Evolutionary conservation across 1,139 yeast genomes (phyloP), one percentile per base, ranked within the genome.

Genomic region (Yamadazyma triangularis): DNA sequence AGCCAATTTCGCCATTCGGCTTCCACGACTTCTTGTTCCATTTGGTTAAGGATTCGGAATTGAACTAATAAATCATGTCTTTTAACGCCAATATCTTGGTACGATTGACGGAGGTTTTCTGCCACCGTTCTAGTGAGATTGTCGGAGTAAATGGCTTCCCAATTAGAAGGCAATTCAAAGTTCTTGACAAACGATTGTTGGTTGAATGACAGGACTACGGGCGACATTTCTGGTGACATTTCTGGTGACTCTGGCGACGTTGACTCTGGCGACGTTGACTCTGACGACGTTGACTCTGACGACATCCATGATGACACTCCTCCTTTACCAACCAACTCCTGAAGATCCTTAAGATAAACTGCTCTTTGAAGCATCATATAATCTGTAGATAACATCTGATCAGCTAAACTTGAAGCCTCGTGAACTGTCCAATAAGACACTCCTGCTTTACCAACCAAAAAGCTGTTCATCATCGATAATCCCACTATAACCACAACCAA

Each of bases 1-100:
- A 91, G 59, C 80, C 94, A 91, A 39, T 76, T 72, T 30, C 68
- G 67, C 80, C 91, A 91, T 46, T 83, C 89, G 0, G 80, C 79
- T 23, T 61, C 48, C 2, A 83, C 73, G 11, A 83, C 52, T 39
- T 82, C 88, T 24, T 61, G 58, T 48, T 91, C 98, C 51, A 83
- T 64, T 20, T 69, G 68, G 42, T 85, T 85, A 35, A 91, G 57
- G 28, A 85, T 68, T 31, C 78, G 75, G 37, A 91, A 60, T 34
- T 81, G 79, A 3, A 86, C 77, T 23, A 89, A 50, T n/a, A 89
- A 57, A 32, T 82, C 80, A 50, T 87, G 86, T 31, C 98, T 65
- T 45, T 76, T 74, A 12, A 80, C 51, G 0, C 95, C 95, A 18
- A 86, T 60, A 11, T 80, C 83, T 28, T 73, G 71, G 31, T 86